Evolutionary conservation across 2,329 filamentous ascomycete species (phyloP).

Genomic region (Fragosphaeria purpurea): DNA sequence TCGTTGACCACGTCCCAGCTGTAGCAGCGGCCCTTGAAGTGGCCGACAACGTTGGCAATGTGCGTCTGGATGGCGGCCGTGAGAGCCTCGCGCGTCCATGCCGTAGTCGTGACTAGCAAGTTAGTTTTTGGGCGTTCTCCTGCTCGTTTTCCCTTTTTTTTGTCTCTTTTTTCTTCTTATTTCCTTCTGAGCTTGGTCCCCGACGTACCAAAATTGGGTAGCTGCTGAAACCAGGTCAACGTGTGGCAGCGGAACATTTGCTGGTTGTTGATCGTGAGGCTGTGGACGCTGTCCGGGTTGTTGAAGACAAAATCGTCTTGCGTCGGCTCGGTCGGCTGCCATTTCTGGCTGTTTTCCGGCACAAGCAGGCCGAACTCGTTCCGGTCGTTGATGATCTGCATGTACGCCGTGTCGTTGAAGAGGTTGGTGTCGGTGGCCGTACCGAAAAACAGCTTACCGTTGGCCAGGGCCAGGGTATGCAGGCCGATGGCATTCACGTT

Average conservation of each 20-base stretch:
- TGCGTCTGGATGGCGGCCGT: conserved; percentile 40
- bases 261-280: conserved; percentile 22
- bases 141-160: neutral
- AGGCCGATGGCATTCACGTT: conserved; percentile 20
- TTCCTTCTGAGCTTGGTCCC: too few relatives aligned
- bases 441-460: conserved; percentile 44
- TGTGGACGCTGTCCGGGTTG: conserved; percentile 32
- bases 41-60: conserved; percentile 34
- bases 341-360: conserved; percentile 45
- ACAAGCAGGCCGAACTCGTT: conserved; percentile 49
- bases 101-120: conserved; percentile 14
- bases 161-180: neutral
- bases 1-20: conserved; percentile 47
- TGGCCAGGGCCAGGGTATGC: conserved; percentile 34
- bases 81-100: conserved; percentile 43
- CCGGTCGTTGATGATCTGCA: conserved; percentile 35
- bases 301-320: conserved; percentile 42
- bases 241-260: conserved; percentile 47
- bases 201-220: conserved; percentile 32
- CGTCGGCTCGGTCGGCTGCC: conserved; percentile 44
- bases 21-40: conserved; percentile 38
- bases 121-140: neutral
- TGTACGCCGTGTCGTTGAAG: conserved; percentile 39
- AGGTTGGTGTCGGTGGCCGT: conserved; percentile 44
- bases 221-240: conserved; percentile 33